Conservation (phyloP, 192 early-diverging fungal species). For the Coemansia sp. region DNA sequence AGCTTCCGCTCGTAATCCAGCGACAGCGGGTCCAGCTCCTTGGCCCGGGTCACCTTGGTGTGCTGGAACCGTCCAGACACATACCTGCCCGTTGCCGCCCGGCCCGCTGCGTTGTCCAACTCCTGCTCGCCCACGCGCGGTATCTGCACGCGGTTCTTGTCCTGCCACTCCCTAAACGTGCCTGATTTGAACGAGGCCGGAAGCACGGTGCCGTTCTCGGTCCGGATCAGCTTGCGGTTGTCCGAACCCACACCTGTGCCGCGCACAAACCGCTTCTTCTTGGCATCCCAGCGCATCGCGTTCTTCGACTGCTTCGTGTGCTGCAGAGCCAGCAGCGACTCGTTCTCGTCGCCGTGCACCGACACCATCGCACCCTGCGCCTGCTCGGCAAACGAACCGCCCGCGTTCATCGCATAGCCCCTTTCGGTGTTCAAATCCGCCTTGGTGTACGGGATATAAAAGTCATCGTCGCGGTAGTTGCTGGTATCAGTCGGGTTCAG, state of each 20-base stretch:
- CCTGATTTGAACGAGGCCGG: constrained; percentile 84
- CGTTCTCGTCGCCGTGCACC: constrained; percentile 78
- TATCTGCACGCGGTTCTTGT: constrained; percentile 73
- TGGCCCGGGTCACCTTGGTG: constrained; percentile 67
- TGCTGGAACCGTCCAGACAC: constrained; percentile 69
- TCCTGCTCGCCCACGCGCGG: constrained; percentile 88
- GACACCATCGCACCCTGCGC: constrained; percentile 72
- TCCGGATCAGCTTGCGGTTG: constrained; percentile 92
- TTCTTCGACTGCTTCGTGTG: constrained; percentile 50
- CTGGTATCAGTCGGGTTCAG: constrained; percentile 27
- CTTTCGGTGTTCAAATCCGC: constrained; percentile 83
- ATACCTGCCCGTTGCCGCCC: constrained; percentile 44
- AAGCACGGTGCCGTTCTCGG: constrained; percentile 85
- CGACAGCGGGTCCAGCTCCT: constrained; percentile 63
- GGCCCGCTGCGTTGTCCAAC: constrained; percentile 42
- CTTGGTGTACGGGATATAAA: constrained; percentile 84
- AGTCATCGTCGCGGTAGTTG: constrained; percentile 67
- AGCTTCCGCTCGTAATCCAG: constrained; percentile 64
- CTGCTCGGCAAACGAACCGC: constrained; percentile 76
- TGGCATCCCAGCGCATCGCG: constrained; percentile 82
- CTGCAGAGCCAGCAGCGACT: constrained; percentile 58
- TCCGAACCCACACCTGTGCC: constrained; percentile 82
- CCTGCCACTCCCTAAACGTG: constrained; percentile 87
- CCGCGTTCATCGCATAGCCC: constrained; percentile 68
- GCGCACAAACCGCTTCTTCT: constrained; percentile 87